Evolutionary conservation across 2,329 filamentous ascomycete genomes (phyloP).

Genomic region (Sporothrix pallida): DNA sequence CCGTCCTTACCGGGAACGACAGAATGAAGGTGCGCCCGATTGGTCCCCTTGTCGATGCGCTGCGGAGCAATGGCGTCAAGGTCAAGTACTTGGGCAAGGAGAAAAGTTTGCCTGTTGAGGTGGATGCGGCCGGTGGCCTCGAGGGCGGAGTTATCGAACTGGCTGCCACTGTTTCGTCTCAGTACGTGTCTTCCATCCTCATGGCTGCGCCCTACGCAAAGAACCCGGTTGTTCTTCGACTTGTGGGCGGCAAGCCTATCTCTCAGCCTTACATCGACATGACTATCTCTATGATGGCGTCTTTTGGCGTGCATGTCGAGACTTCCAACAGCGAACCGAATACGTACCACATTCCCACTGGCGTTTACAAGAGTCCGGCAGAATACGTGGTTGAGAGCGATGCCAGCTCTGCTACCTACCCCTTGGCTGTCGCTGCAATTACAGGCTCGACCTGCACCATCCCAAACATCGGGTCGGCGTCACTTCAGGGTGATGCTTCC

Average conservation of each 20-base stretch:
- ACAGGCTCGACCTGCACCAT: conserved; percentile 95
- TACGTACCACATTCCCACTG: conserved; percentile 92
- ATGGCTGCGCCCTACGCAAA: conserved; percentile 98
- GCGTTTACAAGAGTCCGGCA: conserved; percentile 78
- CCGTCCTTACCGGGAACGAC: conserved; percentile 87
- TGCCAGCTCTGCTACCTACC: conserved; percentile 96
- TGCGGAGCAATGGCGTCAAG: conserved; percentile 83
- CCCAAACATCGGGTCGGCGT: conserved; percentile 91
- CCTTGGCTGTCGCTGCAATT: conserved; percentile 90
- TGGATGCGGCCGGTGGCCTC: conserved; percentile 82
- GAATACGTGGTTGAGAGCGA: conserved; percentile 96
- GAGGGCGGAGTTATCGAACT: conserved; percentile 87
- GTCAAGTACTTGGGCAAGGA: conserved; percentile 85
- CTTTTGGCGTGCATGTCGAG: conserved; percentile 83
- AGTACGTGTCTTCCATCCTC: conserved; percentile 95
- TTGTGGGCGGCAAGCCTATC: conserved; percentile 96
- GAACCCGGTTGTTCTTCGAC: conserved; percentile 83
- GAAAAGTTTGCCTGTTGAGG: conserved; percentile 80
- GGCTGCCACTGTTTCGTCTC: conserved; percentile 95
- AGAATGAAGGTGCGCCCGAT: conserved; percentile 97
- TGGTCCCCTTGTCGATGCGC: conserved; percentile 87
- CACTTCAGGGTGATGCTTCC: conserved; percentile 90
- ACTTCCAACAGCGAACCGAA: conserved; percentile 79
- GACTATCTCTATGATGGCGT: conserved; percentile 96
- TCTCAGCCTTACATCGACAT: conserved; percentile 98